Base-by-base conservation (phyloP, 768 basidiomycete genomes). In the Amanita subjunquillea region DNA sequence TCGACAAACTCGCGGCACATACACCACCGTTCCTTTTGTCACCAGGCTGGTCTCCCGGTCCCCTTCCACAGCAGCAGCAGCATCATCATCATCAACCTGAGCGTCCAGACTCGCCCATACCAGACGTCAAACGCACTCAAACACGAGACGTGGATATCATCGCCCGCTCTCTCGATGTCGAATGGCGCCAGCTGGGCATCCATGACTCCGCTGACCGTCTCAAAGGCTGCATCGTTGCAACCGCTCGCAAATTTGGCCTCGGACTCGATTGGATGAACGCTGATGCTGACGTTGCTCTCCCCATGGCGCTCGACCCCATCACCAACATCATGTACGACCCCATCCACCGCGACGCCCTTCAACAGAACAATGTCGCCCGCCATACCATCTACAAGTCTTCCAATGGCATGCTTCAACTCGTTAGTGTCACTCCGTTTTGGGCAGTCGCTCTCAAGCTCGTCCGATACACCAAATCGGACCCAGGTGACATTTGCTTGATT, bases 211-310 rank as follows among this genome's bases (percentile, higher is more conserved):
- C 70, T 12, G 70, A 72, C 3, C 71, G 79, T n/a, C 68, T 87
- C 27, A 71, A 72, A 57, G 63, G 63, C 10, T 85, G 84, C 60
- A 82, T 85, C 44, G 56, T 66, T 8, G 68, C 69, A 30, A 85
- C 83, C 2, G 83, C 84, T 0, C 45, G 57, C 15, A 62, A 64
- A 6, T 74, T 80, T 60, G 58, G 61, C 3, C 71, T 76, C 46
- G 84, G 85, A 22, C 67, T 68, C 51, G 85, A 87, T 62, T 87
- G 85, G 85, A 85, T 87, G 85, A 87, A 87, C 52, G 76, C 79
- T 3, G 80, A 85, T 56, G 80, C 85, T 0, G 85, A 87, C 56
- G 72, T 85, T 12, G 82, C 85, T 2, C 69, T 87, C 45, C 85
- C 85, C 13, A 76, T 82, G 74, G 77, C 79, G 17, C 63, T 67